A percentile compares a stretch with the other conserved stretches of the same genome.
Conservation (phyloP, 2,329 filamentous ascomycete genomes). For the Truncatella angustata region DNA sequence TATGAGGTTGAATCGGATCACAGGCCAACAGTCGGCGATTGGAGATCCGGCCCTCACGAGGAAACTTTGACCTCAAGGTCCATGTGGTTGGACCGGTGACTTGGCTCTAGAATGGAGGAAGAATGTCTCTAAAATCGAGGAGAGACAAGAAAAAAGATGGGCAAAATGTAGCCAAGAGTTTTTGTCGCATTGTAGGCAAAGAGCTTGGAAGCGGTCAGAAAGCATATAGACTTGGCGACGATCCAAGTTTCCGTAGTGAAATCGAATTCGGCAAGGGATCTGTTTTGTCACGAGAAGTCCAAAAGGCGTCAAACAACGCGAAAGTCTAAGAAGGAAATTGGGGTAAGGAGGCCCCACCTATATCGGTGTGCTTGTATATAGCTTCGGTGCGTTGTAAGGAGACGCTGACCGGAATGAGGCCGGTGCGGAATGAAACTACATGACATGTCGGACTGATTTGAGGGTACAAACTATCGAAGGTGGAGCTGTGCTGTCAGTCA, state of each 20-base stretch:
- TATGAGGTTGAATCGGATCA: background rate
- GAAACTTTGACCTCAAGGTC: background rate
- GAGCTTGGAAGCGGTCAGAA: background rate
- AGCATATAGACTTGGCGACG: background rate
- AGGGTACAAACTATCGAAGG: background rate
- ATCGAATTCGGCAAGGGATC: constrained; percentile 3
- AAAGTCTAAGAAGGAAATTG: background rate
- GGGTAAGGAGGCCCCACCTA: constrained; percentile 3
- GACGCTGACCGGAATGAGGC: background rate
- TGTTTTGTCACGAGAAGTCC: constrained; percentile 3
- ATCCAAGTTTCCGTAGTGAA: background rate
- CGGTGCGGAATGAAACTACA: background rate
- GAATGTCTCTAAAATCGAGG: too few species aligned
- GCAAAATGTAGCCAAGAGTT: background rate
- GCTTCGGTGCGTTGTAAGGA: background rate
- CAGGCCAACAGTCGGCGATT: constrained; percentile 1
- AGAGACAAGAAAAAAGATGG: too few species aligned
- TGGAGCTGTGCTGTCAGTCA: background rate
- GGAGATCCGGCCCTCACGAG: background rate
- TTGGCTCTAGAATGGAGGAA: too few species aligned
- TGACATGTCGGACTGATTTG: constrained; percentile 1
- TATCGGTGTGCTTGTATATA: background rate
- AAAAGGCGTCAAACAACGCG: background rate
- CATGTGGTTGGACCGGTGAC: background rate
- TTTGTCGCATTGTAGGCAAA: background rate